These are phyloP conservation scores for Ganoderma lucidum DNA, from an alignment of 1,284 basidiomycete species.

Conservation along the genomic window DNA sequence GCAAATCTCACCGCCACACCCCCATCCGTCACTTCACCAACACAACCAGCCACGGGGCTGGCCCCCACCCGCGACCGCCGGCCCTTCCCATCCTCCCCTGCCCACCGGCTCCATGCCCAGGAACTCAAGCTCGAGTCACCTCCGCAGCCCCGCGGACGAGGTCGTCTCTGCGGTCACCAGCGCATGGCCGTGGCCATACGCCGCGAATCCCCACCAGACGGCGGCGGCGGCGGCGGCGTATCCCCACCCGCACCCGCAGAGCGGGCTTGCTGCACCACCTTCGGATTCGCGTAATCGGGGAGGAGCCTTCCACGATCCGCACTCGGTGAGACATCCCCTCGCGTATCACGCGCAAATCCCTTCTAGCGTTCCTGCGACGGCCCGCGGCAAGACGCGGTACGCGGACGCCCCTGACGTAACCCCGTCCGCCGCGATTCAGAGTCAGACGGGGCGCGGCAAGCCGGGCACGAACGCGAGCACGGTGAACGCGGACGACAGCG, in stretches of 20 bases:
- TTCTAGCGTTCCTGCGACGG: neutral
- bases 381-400: slow-evolving; percentile 24
- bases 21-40: neutral
- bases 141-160: slow-evolving; percentile 30
- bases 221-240: too few species aligned
- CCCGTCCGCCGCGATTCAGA: neutral
- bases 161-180: slow-evolving; percentile 25
- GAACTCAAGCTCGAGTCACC: slow-evolving; percentile 11
- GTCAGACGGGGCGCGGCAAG: neutral
- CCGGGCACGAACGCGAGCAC: slow-evolving; percentile 7
- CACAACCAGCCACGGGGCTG: slow-evolving; percentile 4
- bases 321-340: neutral
- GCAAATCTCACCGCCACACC: slow-evolving; percentile 17
- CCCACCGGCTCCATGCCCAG: neutral
- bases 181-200: slow-evolving; percentile 10
- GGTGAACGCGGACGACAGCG: slow-evolving; percentile 29
- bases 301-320: slow-evolving; percentile 1
- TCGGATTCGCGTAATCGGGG: slow-evolving; percentile 9
- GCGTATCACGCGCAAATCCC: slow-evolving; percentile 13
- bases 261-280: neutral
- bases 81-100: neutral
- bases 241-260: neutral
- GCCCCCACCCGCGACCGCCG: slow-evolving; percentile 12
- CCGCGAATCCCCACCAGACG: neutral
- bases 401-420: neutral